Conservation (phyloP, 1,284 basidiomycete species). For the Pascua sp. region DNA sequence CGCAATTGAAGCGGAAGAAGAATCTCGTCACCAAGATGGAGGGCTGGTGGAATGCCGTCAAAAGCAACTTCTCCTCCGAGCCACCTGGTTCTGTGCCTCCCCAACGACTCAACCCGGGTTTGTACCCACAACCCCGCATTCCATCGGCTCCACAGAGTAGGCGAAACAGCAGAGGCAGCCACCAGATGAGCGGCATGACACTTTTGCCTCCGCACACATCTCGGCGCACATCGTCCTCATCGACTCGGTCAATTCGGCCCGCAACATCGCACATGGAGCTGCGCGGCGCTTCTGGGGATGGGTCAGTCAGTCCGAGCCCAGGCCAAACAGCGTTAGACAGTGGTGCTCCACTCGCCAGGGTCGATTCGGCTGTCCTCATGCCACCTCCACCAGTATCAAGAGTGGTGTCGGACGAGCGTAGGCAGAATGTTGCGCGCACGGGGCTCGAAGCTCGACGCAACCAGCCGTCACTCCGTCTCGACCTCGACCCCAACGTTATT, state of each 20-base stretch:
- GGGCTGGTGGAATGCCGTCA: constrained; percentile 53
- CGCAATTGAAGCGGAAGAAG: constrained; percentile 41
- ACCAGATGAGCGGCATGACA: constrained; percentile 1
- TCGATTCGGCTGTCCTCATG: too few species aligned
- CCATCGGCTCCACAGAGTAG: constrained; percentile 39
- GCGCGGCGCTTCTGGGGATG: constrained; percentile 6
- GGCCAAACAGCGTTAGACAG: too few species aligned
- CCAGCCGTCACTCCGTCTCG: constrained; percentile 45
- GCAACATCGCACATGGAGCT: constrained; percentile 34
- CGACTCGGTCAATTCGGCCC: constrained; percentile 25
- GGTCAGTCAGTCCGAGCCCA: too few species aligned
- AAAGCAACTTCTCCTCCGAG: constrained; percentile 46
- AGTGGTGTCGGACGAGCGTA: not conserved
- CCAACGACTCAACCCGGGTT: not conserved
- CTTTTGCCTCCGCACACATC: constrained; percentile 23
- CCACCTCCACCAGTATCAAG: too few species aligned
- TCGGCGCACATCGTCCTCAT: constrained; percentile 24
- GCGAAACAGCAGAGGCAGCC: constrained; percentile 27
- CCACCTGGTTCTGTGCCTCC: constrained; percentile 2
- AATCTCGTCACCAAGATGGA: constrained; percentile 51
- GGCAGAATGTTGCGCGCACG: not conserved
- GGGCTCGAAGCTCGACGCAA: constrained; percentile 40
- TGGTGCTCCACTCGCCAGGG: too few species aligned
- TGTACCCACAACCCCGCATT: constrained; percentile 20
- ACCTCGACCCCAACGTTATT: constrained; percentile 41